These are phyloP conservation scores for Colletotrichum sp. DNA, from an alignment of 2,329 filamentous ascomycete species.

Conservation along the genomic window DNA sequence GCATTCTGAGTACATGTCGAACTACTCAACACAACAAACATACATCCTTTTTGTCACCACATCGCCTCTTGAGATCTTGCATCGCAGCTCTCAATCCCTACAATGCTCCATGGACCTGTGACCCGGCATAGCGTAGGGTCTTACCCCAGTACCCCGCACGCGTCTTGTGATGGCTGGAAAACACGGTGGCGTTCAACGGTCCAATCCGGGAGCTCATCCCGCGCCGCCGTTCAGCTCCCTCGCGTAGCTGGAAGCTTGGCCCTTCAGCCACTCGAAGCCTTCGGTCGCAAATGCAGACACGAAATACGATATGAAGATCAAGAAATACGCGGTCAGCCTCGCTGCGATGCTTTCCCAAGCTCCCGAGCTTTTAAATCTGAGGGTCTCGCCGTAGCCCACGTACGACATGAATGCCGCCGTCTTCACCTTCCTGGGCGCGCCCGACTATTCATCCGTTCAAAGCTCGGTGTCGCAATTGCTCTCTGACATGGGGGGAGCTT, in stretches of 20 bases:
- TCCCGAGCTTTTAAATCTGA: neutral
- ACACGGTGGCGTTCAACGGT: neutral
- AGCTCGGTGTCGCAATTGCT: neutral
- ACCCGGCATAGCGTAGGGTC: neutral
- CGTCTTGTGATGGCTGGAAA: slow-evolving; percentile 6
- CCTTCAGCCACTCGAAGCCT: neutral
- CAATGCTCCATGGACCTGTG: neutral
- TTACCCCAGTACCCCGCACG: slow-evolving; percentile 15
- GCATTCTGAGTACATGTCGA: neutral
- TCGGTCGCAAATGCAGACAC: neutral
- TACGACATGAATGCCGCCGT: neutral
- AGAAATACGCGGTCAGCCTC: neutral
- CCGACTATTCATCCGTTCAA: neutral
- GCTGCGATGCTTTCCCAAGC: neutral
- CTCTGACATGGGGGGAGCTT: slow-evolving; percentile 5
- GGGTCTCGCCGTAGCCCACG: neutral
- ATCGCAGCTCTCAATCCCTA: neutral
- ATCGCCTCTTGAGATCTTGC: neutral
- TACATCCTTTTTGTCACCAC: neutral
- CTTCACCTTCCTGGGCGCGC: neutral
- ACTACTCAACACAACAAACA: neutral
- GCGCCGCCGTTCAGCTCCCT: neutral
- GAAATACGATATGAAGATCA: neutral
- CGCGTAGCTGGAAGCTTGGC: neutral
- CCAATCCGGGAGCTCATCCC: neutral